Conservation (phyloP, 2,329 filamentous ascomycete species). For the Trichoderma atroviride region DNA sequence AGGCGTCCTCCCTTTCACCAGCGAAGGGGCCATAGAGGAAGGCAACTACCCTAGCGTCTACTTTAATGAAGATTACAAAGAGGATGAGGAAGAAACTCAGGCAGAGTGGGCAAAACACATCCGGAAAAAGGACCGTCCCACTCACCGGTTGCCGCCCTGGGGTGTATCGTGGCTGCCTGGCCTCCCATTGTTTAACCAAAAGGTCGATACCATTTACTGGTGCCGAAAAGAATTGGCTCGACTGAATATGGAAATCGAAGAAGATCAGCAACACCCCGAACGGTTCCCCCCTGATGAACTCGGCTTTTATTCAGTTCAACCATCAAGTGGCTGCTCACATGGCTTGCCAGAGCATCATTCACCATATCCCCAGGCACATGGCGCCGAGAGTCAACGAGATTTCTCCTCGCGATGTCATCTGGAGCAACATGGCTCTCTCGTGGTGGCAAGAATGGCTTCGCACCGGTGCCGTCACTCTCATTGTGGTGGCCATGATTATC, state of each 20-base stretch:
- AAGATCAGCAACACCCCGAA: conserved; percentile 83
- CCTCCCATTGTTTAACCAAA: conserved; percentile 78
- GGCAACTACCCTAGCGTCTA: conserved; percentile 65
- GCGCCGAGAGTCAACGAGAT: conserved; percentile 90
- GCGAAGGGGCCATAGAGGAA: conserved; percentile 45
- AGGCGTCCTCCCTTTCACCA: conserved; percentile 52
- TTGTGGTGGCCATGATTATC: conserved; percentile 76
- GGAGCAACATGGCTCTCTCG: conserved; percentile 94
- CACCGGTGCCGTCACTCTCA: conserved; percentile 62
- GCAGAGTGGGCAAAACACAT: conserved; percentile 84
- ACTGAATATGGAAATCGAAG: conserved; percentile 87
- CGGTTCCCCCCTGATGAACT: conserved; percentile 91
- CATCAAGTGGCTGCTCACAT: conserved; percentile 97
- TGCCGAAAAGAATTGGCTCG: conserved; percentile 84
- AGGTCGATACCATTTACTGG: conserved; percentile 94
- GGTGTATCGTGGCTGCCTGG: conserved; percentile 72
- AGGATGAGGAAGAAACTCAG: conserved; percentile 62
- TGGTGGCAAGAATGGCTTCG: conserved; percentile 92
- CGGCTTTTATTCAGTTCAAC: conserved; percentile 98
- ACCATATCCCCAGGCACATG: conserved; percentile 94
- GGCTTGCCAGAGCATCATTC: conserved; percentile 90
- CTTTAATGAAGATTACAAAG: conserved; percentile 56
- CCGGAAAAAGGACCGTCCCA: conserved; percentile 79
- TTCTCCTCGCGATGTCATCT: conserved; percentile 87
- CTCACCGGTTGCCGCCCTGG: conserved; percentile 71